Evolutionary conservation across 2,329 filamentous ascomycete genomes (phyloP).

Genomic region (Neopestalotiopsis clavispora): DNA sequence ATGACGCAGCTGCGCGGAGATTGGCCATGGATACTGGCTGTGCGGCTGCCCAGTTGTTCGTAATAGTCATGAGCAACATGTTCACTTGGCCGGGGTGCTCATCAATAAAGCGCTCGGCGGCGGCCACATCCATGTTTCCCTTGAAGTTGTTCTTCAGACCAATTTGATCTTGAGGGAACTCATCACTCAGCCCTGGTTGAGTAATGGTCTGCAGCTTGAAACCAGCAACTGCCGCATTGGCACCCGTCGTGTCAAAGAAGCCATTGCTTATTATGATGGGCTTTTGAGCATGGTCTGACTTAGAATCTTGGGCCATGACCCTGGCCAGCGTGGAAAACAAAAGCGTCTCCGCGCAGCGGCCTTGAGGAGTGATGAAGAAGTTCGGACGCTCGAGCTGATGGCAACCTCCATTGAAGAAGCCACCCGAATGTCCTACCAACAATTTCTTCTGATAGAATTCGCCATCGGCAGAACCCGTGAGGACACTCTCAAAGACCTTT

Average conservation of each 20-base stretch:
- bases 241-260: conserved; percentile 30
- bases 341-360: conserved; percentile 28
- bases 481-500: background rate
- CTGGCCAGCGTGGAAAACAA: conserved; percentile 26
- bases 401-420: conserved; percentile 28
- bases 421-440: conserved; percentile 19
- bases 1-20: conserved; percentile 22
- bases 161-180: conserved; percentile 22
- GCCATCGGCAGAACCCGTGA: conserved; percentile 17
- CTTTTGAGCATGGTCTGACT: background rate
- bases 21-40: conserved; percentile 32
- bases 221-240: conserved; percentile 24
- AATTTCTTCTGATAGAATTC: conserved; percentile 22
- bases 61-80: conserved; percentile 30
- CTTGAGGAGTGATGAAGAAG: conserved; percentile 31
- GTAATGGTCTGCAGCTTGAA: conserved; percentile 26
- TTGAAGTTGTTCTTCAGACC: conserved; percentile 25
- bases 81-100: conserved; percentile 15
- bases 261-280: conserved; percentile 27
- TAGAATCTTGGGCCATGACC: background rate
- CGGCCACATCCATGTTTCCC: conserved; percentile 21
- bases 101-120: conserved; percentile 21
- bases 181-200: conserved; percentile 20
- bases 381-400: conserved; percentile 25
- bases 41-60: conserved; percentile 29